Evolutionary conservation across 805 yeast genomes (phyloP).

Genomic region (Kurtzmaniella cleridarum): DNA sequence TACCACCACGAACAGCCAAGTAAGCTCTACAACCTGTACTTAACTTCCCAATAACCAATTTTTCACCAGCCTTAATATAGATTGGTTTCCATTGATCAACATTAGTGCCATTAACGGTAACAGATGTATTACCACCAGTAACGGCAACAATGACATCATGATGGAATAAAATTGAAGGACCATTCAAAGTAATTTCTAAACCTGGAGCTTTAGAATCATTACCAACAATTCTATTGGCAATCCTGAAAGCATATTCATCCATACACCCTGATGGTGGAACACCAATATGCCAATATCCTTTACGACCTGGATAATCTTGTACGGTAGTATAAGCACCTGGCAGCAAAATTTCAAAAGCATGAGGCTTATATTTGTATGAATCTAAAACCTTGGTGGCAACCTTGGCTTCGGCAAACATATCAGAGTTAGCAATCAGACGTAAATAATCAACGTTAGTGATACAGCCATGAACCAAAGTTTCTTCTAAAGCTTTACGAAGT

Average conservation of each 20-base stretch:
- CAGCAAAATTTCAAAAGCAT: constrained; percentile 74
- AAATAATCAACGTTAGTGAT: constrained; percentile 86
- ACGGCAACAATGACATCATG: constrained; percentile 70
- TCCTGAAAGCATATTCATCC: constrained; percentile 87
- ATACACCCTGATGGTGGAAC: constrained; percentile 99
- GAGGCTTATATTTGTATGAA: constrained; percentile 69
- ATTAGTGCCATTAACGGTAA: constrained; percentile 56
- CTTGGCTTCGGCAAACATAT: constrained; percentile 77
- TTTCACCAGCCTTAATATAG: constrained; percentile 66
- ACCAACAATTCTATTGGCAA: constrained; percentile 89
- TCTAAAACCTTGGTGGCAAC: constrained; percentile 88
- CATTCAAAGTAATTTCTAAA: constrained; percentile 79
- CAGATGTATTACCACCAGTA: constrained; percentile 78
- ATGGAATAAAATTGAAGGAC: constrained; percentile 85
- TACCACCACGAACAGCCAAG: constrained; percentile 85
- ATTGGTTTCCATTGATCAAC: constrained; percentile 72
- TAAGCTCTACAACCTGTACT: constrained; percentile 83
- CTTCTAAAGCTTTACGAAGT: constrained; percentile 74
- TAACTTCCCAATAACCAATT: constrained; percentile 74
- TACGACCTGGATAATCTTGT: constrained; percentile 96
- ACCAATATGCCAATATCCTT: constrained; percentile 83
- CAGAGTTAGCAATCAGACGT: constrained; percentile 75
- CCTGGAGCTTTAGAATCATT: constrained; percentile 81
- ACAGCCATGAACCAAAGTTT: constrained; percentile 85
- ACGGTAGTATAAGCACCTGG: constrained; percentile 84